A percentile compares a stretch with the other conserved stretches of the same genome.
Evolutionary conservation across 2,329 filamentous ascomycete genomes (phyloP).

Genomic region (Emmonsiellopsis sp.): DNA sequence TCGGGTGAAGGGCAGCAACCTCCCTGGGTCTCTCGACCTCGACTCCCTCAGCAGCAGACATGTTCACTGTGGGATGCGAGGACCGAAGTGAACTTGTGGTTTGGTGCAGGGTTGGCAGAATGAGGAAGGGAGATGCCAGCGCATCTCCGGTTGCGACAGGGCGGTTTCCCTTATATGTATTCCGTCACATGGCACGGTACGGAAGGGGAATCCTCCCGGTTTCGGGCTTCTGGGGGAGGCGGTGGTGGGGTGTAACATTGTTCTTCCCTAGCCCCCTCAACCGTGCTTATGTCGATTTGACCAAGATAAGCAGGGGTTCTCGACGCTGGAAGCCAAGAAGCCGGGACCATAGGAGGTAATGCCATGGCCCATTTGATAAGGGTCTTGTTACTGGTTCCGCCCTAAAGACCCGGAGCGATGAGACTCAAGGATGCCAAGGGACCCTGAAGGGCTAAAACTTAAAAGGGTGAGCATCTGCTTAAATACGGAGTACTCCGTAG

Average conservation of each 20-base stretch:
- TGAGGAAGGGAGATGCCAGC: not conserved
- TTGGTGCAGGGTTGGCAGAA: not conserved
- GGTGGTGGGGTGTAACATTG: constrained; percentile 1
- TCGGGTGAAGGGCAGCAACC: not conserved
- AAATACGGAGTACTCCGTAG: too few relatives aligned
- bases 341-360: not conserved
- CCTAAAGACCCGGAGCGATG: not conserved
- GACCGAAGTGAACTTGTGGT: not conserved
- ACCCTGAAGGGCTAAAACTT: too few relatives aligned
- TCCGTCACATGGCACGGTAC: not conserved
- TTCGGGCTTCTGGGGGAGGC: not conserved
- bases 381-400: not conserved
- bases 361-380: not conserved
- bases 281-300: not conserved
- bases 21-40: not conserved
- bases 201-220: not conserved
- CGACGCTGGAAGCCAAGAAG: not conserved
- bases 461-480: too few relatives aligned
- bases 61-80: not conserved
- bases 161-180: not conserved
- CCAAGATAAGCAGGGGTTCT: not conserved
- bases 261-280: not conserved
- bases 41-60: not conserved
- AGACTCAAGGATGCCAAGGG: not conserved
- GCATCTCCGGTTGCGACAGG: not conserved